Percentiles rank a stretch among this genome's conserved stretches.
Evolutionary conservation across 1,284 basidiomycete species (phyloP).

Genomic region (Anthracocystis walkeri): DNA sequence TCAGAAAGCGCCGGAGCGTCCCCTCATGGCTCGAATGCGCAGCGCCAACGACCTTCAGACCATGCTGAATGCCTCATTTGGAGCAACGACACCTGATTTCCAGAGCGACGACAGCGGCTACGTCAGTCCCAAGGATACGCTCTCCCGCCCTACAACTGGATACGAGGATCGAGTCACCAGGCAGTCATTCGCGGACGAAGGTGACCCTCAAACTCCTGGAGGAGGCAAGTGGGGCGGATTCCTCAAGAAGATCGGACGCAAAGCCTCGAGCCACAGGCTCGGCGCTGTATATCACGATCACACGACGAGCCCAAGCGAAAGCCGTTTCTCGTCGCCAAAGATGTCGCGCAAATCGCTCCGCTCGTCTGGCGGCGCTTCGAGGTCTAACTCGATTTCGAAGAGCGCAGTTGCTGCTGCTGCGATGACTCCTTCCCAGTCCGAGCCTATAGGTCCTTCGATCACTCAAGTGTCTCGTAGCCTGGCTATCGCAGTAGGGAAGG

Average conservation of each 20-base stretch:
- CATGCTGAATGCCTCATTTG: constrained; percentile 19
- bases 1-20: constrained; percentile 11
- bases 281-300: constrained; percentile 17
- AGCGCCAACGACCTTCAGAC: constrained; percentile 42
- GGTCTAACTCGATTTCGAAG: constrained; percentile 20
- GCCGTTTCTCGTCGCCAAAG: constrained; percentile 36
- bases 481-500: constrained; percentile 9
- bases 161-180: constrained; percentile 20
- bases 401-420: constrained; percentile 11
- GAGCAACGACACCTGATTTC: constrained; percentile 21
- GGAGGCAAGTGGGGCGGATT: constrained; percentile 50
- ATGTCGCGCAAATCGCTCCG: constrained; percentile 28
- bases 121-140: constrained; percentile 14
- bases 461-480: constrained; percentile 22
- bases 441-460: constrained; percentile 17
- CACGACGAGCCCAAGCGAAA: constrained; percentile 21
- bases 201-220: constrained; percentile 8
- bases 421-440: constrained; percentile 31
- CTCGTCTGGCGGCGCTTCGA: constrained; percentile 12
- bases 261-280: constrained; percentile 43
- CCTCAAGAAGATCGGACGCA: constrained; percentile 55
- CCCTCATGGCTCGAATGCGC: constrained; percentile 34
- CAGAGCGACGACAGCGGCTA: constrained; percentile 29
- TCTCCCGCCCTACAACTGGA: constrained; percentile 16
- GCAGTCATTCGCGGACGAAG: constrained; percentile 12